Percentiles rank a stretch among this genome's conserved stretches.
phyloP scores from a whole-genome alignment of 2,329 filamentous ascomycete genomes.

The Fusarium ambrosium region DNA sequence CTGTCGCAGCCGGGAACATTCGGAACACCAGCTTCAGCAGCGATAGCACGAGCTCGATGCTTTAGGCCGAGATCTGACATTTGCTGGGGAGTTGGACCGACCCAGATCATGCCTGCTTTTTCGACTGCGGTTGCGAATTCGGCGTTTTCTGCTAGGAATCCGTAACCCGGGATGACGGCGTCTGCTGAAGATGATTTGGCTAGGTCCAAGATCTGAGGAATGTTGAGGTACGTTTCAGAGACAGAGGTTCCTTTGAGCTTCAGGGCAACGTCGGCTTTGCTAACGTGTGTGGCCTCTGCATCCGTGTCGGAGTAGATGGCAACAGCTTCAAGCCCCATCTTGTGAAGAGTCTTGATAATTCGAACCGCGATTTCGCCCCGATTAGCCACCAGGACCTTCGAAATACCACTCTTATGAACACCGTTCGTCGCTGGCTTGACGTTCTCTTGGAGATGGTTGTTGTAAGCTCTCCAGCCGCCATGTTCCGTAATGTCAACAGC shows the following conservation, averaged over 20 bases:
- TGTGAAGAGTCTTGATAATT: conserved; percentile 75
- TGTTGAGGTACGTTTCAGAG: conserved; percentile 73
- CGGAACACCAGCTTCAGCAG: conserved; percentile 48
- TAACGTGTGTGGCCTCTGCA: conserved; percentile 75
- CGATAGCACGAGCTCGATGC: conserved; percentile 54
- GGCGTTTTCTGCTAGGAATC: conserved; percentile 74
- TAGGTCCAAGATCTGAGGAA: conserved; percentile 69
- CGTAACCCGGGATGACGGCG: conserved; percentile 76
- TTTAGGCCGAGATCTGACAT: conserved; percentile 57
- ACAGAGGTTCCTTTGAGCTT: conserved; percentile 67
- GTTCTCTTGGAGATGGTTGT: conserved; percentile 1
- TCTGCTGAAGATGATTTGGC: conserved; percentile 63
- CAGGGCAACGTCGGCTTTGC: conserved; percentile 75
- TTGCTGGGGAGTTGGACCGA: conserved; percentile 67
- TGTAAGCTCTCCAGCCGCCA: conserved; percentile 52
- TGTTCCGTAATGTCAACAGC: conserved; percentile 50
- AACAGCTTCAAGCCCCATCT: conserved; percentile 76
- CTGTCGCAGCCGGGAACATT: conserved; percentile 52
- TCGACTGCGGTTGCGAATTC: conserved; percentile 68
- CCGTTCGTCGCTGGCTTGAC: background rate
- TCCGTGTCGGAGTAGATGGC: conserved; percentile 77
- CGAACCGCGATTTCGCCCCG: conserved; percentile 74
- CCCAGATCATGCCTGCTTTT: conserved; percentile 68
- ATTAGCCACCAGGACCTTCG: conserved; percentile 74
- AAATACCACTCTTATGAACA: conserved; percentile 22